Percentiles rank a stretch among this genome's conserved stretches.
phyloP scores from a whole-genome alignment of 768 basidiomycete genomes.

The Boletus barrowsii region DNA sequence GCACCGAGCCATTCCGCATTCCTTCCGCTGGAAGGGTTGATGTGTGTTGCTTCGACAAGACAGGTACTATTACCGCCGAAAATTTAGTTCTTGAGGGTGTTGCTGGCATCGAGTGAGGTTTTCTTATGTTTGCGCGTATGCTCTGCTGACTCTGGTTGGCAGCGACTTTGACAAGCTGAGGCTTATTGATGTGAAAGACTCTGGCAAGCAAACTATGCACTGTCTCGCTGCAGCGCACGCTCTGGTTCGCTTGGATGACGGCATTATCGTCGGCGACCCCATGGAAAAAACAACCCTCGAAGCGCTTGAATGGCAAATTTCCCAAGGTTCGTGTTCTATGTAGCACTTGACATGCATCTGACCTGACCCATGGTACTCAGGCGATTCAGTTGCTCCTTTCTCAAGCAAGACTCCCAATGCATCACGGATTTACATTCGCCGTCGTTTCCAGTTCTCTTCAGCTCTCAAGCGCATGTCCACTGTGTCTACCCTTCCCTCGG shows the following conservation, averaged over 20 bases:
- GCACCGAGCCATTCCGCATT: conserved; percentile 98
- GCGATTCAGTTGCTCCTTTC: conserved; percentile 68
- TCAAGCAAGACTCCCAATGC: conserved; percentile 49
- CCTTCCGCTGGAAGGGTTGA: conserved; percentile 95
- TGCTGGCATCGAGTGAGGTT: conserved; percentile 82
- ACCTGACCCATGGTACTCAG: conserved; percentile 22
- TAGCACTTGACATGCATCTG: not conserved
- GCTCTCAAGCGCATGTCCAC: conserved; percentile 98
- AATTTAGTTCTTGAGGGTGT: conserved; percentile 93
- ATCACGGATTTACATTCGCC: conserved; percentile 67
- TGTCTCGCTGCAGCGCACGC: conserved; percentile 95
- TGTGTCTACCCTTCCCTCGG: conserved; percentile 63
- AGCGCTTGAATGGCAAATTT: conserved; percentile 84
- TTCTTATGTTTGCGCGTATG: not conserved
- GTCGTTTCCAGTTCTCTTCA: conserved; percentile 97
- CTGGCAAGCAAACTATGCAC: conserved; percentile 72
- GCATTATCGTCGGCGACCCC: conserved; percentile 91
- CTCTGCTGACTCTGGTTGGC: conserved; percentile 2
- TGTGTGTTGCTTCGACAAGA: conserved; percentile 99
- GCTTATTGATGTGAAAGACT: conserved; percentile 77
- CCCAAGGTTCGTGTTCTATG: conserved; percentile 46
- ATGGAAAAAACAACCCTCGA: conserved; percentile 98
- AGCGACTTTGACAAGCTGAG: conserved; percentile 60
- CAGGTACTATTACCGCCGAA: conserved; percentile 96
- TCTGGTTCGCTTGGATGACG: conserved; percentile 90